Base-by-base conservation (phyloP, 1,284 basidiomycete genomes). In the Rhodotorula sp. region DNA sequence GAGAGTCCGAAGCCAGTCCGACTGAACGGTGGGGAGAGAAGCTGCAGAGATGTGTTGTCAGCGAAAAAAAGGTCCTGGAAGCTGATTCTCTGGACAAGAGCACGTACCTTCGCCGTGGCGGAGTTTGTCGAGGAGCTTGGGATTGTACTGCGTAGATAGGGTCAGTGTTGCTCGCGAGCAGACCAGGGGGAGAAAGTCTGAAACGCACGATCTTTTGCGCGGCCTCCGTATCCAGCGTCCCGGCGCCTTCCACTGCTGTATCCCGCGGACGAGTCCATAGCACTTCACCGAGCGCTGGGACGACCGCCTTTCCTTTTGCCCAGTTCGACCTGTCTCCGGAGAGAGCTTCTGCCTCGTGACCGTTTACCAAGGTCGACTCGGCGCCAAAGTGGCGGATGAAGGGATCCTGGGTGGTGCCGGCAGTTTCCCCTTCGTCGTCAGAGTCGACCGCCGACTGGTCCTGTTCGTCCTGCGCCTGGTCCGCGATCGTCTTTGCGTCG, bases 1-100 rank as follows among this genome's bases (percentile, higher is more conserved):
- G 2, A 84, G 74, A 28, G 81, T 76, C 12, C 87, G 82, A 1
- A 90, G 84, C 34, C 93, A 66, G 10, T 66, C 55, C 2, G 48
- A 23, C 16, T 62, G 56, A 0, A 49, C n/a, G n/a, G 56, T 34
- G 7, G 47, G 62, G 18, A 63, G 12, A 5, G 66, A 50, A 49
- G 52, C 66, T 62, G 61, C 48, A 34, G 19, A 52, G 28, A 23
- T 15, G 47, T 2, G 38, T 12, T 6, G n/a, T 49, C 2, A 8
- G 31, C 2, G 57, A 38, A 34, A 50, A 38, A 34, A 14, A 19
- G 2, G 19, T 12, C 6, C 48, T 4, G 6, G 5, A 19, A 23
- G 23, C 34, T 10, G 38, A 12, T 43, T 43, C 38, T 43, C 10
- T 7, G 64, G 59, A 18, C 34, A 23, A 31, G 48, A 54, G 70